phyloP scores from a whole-genome alignment of 495 filamentous ascomycete genomes.

The Geopyxis carbonaria region DNA sequence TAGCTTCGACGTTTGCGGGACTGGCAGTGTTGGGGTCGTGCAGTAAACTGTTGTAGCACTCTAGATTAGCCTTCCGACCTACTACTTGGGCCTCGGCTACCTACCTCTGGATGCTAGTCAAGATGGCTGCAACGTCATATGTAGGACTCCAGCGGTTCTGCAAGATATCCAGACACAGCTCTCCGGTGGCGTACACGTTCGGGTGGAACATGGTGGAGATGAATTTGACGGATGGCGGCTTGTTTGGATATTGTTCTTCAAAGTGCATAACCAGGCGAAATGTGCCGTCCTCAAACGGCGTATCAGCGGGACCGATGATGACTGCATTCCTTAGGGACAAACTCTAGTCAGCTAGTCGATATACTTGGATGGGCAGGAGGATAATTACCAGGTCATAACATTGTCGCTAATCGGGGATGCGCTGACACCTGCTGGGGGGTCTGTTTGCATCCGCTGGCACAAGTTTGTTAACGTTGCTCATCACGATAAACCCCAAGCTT shows the following conservation, averaged over 20 bases:
- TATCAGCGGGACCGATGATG: conserved; percentile 94
- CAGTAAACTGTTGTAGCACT: conserved; percentile 48
- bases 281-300: conserved; percentile 95
- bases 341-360: conserved; percentile 7
- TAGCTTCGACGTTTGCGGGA: conserved; percentile 94
- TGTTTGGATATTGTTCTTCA: conserved; percentile 96
- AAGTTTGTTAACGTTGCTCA: conserved; percentile 1
- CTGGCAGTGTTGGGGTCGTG: conserved; percentile 97
- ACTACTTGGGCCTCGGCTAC: conserved; percentile 3
- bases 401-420: conserved; percentile 95
- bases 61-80: conserved; percentile 2
- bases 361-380: neutral
- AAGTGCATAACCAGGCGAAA: conserved; percentile 98
- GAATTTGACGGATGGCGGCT: conserved; percentile 93
- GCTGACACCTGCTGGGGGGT: conserved; percentile 91
- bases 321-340: conserved; percentile 72
- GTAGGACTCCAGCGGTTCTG: conserved; percentile 98
- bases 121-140: conserved; percentile 90
- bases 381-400: conserved; percentile 89
- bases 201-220: conserved; percentile 99
- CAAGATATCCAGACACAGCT: conserved; percentile 90
- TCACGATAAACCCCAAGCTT: neutral
- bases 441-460: conserved; percentile 89
- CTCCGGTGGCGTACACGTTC: conserved; percentile 92
- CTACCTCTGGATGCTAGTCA: conserved; percentile 96